Conservation (phyloP, 495 filamentous ascomycete genomes). For the Staphylotrichum tortipilum region DNA sequence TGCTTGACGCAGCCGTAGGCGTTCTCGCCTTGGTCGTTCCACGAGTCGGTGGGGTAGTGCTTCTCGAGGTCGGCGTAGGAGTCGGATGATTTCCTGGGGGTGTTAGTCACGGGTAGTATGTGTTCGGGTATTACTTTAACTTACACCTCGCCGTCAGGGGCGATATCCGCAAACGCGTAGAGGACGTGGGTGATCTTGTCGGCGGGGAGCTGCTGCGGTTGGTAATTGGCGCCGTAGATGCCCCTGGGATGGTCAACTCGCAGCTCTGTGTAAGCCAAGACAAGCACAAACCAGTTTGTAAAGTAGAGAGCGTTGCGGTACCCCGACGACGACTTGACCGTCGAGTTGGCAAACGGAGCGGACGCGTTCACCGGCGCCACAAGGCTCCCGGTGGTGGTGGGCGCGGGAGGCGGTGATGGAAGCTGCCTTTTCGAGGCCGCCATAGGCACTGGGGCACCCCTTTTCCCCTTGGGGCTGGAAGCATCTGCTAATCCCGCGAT, state of each 20-base stretch:
- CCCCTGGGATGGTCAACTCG: constrained; percentile 43
- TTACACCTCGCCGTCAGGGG: constrained; percentile 73
- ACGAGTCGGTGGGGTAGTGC: constrained; percentile 66
- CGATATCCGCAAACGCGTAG: constrained; percentile 81
- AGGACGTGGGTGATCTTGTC: constrained; percentile 74
- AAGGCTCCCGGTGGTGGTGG: neutral
- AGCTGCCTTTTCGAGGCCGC: neutral
- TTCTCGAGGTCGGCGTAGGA: constrained; percentile 57
- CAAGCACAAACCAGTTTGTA: constrained; percentile 34
- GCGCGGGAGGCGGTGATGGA: neutral
- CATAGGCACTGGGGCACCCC: neutral
- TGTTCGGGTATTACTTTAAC: constrained; percentile 12
- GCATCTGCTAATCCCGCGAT: neutral
- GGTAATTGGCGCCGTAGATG: constrained; percentile 67
- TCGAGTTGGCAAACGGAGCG: constrained; percentile 1
- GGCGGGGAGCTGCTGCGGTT: constrained; percentile 70
- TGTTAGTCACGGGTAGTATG: too few species aligned
- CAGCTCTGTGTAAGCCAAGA: constrained; percentile 1
- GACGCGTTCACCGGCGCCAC: neutral
- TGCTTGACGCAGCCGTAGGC: constrained; percentile 80
- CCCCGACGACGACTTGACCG: neutral
- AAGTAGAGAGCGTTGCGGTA: constrained; percentile 38
- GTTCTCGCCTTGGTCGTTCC: constrained; percentile 56
- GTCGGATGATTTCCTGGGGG: constrained; percentile 41
- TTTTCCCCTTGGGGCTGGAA: neutral